Evolutionary conservation across 176 grass and related monocot genomes (phyloP).

Genomic region (Hyparrhenia diplandra): DNA sequence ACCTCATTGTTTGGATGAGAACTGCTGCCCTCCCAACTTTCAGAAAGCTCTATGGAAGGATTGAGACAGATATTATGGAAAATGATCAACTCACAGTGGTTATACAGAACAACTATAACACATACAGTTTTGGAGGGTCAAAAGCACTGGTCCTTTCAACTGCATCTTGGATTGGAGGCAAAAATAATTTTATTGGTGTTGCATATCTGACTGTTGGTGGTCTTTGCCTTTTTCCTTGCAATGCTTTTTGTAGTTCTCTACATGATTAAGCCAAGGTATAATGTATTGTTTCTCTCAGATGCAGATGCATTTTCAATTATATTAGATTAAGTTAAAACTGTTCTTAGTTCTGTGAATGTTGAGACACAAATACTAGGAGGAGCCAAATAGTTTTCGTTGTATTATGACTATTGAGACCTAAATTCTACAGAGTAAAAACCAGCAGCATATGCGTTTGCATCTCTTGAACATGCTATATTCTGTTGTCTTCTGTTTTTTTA

Average conservation of each 20-base stretch:
- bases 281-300: neutral
- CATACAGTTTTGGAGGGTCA: conserved; percentile 81
- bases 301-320: neutral
- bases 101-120: conserved; percentile 97
- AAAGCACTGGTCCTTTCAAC: conserved; percentile 88
- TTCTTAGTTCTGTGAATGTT: conserved; percentile 7
- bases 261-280: conserved; percentile 82
- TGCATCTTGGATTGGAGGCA: conserved; percentile 87
- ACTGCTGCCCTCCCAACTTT: conserved; percentile 79
- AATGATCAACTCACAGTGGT: conserved; percentile 66
- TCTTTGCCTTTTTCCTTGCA: conserved; percentile 68
- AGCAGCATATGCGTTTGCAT: neutral
- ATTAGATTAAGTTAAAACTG: neutral
- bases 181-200: conserved; percentile 78
- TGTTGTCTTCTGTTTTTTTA: neutral
- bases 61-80: conserved; percentile 66
- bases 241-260: conserved; percentile 62
- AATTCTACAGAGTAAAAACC: neutral
- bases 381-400: neutral
- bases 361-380: neutral
- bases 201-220: conserved; percentile 71
- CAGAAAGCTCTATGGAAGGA: conserved; percentile 93
- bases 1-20: conserved; percentile 99
- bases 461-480: conserved; percentile 9
- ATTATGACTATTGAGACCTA: neutral